Conservation (phyloP, 331 rosid species). For the Rhamnella rubrinervis region DNA sequence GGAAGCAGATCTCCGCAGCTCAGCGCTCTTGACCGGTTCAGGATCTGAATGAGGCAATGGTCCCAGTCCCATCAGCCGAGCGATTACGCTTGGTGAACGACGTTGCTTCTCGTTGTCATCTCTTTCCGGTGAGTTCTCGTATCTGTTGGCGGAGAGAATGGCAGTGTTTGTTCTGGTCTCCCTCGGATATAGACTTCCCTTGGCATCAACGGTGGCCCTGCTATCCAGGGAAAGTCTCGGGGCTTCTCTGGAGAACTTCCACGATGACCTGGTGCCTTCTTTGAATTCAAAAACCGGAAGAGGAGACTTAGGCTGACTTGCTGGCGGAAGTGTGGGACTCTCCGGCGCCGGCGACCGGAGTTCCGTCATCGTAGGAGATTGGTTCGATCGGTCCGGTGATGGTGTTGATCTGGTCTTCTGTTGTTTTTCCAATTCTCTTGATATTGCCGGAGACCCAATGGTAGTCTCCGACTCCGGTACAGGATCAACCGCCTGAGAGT, state of each 20-base stretch:
- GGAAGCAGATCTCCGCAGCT: constrained; percentile 87
- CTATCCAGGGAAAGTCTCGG: constrained; percentile 90
- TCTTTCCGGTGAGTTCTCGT: constrained; percentile 21
- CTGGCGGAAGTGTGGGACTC: not conserved
- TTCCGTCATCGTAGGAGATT: constrained; percentile 33
- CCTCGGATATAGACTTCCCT: constrained; percentile 65
- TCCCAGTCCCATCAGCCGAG: constrained; percentile 89
- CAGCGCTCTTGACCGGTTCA: constrained; percentile 43
- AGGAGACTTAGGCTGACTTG: constrained; percentile 18
- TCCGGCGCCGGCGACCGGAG: constrained; percentile 39
- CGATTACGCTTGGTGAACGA: constrained; percentile 87
- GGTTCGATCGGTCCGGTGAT: constrained; percentile 49
- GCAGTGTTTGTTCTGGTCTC: constrained; percentile 61
- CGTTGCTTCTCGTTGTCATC: constrained; percentile 57
- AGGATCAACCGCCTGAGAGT: constrained; percentile 35
- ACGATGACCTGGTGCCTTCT: constrained; percentile 72
- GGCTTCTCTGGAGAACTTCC: constrained; percentile 91
- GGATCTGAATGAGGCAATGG: constrained; percentile 54
- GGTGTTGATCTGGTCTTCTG: constrained; percentile 30
- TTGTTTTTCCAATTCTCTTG: constrained; percentile 31
- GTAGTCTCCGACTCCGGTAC: constrained; percentile 37
- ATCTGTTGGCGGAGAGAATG: constrained; percentile 31
- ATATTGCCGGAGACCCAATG: constrained; percentile 19
- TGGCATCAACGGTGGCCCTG: constrained; percentile 77
- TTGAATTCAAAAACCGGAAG: constrained; percentile 69